Evolutionary conservation across 2,329 filamentous ascomycete species (phyloP).

Genomic region (Penicillium sp.): DNA sequence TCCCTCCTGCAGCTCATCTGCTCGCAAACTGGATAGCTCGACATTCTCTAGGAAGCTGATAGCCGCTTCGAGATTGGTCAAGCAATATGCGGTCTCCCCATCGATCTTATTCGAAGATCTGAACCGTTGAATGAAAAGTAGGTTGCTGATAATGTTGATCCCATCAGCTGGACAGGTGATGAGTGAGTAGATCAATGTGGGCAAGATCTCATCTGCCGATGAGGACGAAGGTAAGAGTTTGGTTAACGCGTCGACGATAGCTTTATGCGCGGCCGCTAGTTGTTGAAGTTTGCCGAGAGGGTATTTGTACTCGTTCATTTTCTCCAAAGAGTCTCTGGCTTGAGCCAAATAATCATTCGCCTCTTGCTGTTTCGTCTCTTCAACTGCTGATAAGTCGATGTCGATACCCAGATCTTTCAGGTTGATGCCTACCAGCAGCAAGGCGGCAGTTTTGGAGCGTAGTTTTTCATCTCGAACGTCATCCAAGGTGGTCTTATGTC

Average conservation of each 20-base stretch:
- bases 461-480: slow-evolving; percentile 94
- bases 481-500: slow-evolving; percentile 87
- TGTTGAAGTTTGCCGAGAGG: slow-evolving; percentile 89
- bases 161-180: slow-evolving; percentile 86
- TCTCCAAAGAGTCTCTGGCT: slow-evolving; percentile 69
- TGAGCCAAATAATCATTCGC: slow-evolving; percentile 71
- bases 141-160: slow-evolving; percentile 87
- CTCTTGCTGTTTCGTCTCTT: slow-evolving; percentile 62
- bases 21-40: slow-evolving; percentile 82
- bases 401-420: slow-evolving; percentile 81
- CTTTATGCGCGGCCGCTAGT: slow-evolving; percentile 85
- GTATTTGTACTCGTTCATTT: slow-evolving; percentile 84
- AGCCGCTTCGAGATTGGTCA: slow-evolving; percentile 93
- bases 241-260: slow-evolving; percentile 83
- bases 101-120: slow-evolving; percentile 82
- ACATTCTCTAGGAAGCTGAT: slow-evolving; percentile 95
- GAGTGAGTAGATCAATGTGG: slow-evolving; percentile 92
- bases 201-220: slow-evolving; percentile 94
- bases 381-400: slow-evolving; percentile 55
- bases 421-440: slow-evolving; percentile 88
- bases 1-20: slow-evolving; percentile 72
- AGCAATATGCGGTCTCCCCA: slow-evolving; percentile 91
- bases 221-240: slow-evolving; percentile 69
- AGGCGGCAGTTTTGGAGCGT: slow-evolving; percentile 86
- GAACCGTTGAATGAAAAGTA: slow-evolving; percentile 93